Evolutionary conservation across 768 basidiomycete genomes (phyloP), one percentile per base, ranked within the genome.

Genomic region (Termitomyces sp.): DNA sequence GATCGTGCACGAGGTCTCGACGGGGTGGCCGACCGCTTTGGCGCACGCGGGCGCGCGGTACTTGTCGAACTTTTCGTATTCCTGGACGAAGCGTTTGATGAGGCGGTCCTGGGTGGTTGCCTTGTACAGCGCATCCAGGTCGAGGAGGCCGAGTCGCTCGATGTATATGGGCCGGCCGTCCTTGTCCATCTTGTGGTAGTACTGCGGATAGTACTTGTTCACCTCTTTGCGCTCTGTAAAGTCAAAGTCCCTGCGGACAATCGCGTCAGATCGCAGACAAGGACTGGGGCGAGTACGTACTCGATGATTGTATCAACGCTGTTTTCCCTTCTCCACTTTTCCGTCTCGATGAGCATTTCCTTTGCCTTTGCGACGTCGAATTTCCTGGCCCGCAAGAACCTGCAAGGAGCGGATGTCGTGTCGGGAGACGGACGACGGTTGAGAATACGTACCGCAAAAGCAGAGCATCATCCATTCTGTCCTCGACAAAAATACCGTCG

Each of bases 1-100:
- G 79, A 98, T 94, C 56, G 97, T 98, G 85, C 96, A 98, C 53
- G 85, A 90, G 14, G 96, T 98, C 76, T 98, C 96, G 70, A 98
- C 89, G 56, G 92, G 87, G 72, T 94, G 89, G 0, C 94, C 94
- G 33, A 78, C 73, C 1, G 81, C 81, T 14, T 52, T 70, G 60
- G 90, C 81, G 71, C 88, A 87, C 5, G 92, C 88, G 50, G 94
- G 92, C 35, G 94, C 79, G 33, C 96, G 91, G 48, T 89, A 79
- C 26, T 71, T 75, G 62, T 91, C 74, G 77, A 88, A 94, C 65
- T 86, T 88, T 72, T 98, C 95, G 82, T 98, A 98, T 72, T 98
- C 96, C 68, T 76, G 79, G 28, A 98, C 91, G 70, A 98, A 88
- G 43, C 89, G 90, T 61, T 92, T 79, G 62, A 97, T 81, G 70